Evolutionary conservation across 2,329 filamentous ascomycete genomes (phyloP), one percentile per base, ranked within the genome.

Genomic region (Catunica adiposa): DNA sequence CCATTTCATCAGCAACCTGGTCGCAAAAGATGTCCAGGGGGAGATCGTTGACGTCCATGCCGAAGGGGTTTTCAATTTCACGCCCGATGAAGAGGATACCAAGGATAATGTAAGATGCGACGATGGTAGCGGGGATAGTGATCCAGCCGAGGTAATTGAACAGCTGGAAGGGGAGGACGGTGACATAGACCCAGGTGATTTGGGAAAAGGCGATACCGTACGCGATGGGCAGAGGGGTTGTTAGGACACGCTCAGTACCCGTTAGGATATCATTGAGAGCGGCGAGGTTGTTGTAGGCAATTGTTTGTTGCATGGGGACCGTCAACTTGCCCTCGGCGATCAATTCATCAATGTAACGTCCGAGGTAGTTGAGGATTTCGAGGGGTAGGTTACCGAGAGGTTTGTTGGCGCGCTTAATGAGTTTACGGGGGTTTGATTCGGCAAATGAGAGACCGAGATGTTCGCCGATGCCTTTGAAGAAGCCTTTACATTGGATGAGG

Each of bases 1-100:
- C 84, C 61, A 92, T 73, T 62, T 94, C 87, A 31, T 75, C 67
- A 22, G 83, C 78, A 44, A 92, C 74, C 63, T 89, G 83, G 38
- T 82, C 75, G 69, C 86, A 92, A 72, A 82, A 94, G 14, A 74
- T 70, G 64, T 90, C 86, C 2, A 89, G 73, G 0, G 84, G 83
- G 44, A 89, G 70, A 67, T 92, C 86, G 64, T 92, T 92, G 62
- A 89, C 86, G 60, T 92, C 86, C 60, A 81, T 74, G 57, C 86
- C 86, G 66, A 92, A 92, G 4, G 86, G 86, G 63, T 92, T 88
- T 67, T 92, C 86, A 60, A 92, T 84, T 68, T 92, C 86, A 60
- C 80, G 79, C 40, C 86, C 86, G 62, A 90, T 90, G 60, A 76
- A 71, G 31, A 75, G 70, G 48, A 92, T 79, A 23, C 84, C 85